Base-by-base conservation (phyloP, 192 early-diverging fungal species). In the Coemansia sp. region DNA sequence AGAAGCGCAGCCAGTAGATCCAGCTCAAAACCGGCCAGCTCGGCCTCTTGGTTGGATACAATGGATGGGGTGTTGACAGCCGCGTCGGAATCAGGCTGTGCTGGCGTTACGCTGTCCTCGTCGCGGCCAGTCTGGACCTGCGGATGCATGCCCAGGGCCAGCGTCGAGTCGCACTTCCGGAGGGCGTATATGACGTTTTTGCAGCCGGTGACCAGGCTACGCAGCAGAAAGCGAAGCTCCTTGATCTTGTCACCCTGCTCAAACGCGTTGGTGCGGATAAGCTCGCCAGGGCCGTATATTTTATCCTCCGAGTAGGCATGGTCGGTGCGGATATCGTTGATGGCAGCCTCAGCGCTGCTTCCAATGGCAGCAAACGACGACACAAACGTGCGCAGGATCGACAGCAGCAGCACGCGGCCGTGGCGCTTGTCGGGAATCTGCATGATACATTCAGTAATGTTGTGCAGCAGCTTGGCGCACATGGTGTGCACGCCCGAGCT, bases 401-500 rank as follows among this genome's bases (percentile, higher is more conserved):
- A 82, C 47, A 93, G 84, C 19, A 94, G 74, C 46, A 94, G 77
- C 14, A 85, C 82, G 42, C 91, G 84, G 27, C 77, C 89, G 69
- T 82, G 62, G n/a, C 53, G 59, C 47, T 88, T 85, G 57, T 84
- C 84, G 11, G 81, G 84, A 48, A 84, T 87, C 53, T 83, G 85
- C 49, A 89, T 82, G 65, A 93, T 87, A 49, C 87, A 89, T 48
- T 98, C 97, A 11, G 94, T 90, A 21, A 98, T 70, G 65, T 95
- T 94, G 38, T 95, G 71, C 14, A 99, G 81, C 23, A 99, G 77
- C 64, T 97, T 98, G 55, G 88, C 89, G 60, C 95, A 95, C 93
- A 98, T 95, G 2, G 94, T 97, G 69, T 98, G 97, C 33, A 98
- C 92, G 54, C 88, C 90, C 0, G 91, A 88, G 25, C 94, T 86